Evolutionary conservation across 345 rosid species (phyloP).

Genomic region (Cochlearia excelsa): DNA sequence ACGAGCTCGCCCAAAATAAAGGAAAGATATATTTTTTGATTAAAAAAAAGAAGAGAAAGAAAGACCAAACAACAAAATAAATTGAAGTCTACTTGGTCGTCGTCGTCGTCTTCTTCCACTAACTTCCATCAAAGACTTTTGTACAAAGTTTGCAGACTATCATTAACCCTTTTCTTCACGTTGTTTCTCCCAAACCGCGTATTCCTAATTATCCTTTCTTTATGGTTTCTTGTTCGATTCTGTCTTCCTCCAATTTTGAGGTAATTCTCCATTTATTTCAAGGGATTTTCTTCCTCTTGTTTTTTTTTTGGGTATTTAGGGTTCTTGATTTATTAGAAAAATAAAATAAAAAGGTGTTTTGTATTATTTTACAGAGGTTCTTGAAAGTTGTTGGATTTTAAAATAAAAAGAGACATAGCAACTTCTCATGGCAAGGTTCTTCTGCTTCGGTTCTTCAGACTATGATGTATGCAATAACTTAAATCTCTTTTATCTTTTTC

Average conservation of each 20-base stretch:
- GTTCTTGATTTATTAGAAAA: slow-evolving; percentile 14
- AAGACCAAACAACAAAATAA: neutral
- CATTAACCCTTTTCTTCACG: slow-evolving; percentile 37
- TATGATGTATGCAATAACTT: slow-evolving; percentile 30
- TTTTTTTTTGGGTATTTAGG: neutral
- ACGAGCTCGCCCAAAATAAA: neutral
- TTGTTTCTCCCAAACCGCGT: slow-evolving; percentile 26
- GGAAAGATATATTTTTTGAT: slow-evolving; percentile 24
- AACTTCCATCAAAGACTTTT: slow-evolving; percentile 35
- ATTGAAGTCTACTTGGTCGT: slow-evolving; percentile 37
- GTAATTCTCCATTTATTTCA: slow-evolving; percentile 21
- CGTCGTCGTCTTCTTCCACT: slow-evolving; percentile 30
- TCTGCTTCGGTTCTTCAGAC: slow-evolving; percentile 41
- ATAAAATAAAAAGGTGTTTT: neutral
- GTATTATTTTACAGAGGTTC: too few species aligned
- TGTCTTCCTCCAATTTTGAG: slow-evolving; percentile 32
- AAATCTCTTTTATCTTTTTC: slow-evolving; percentile 1
- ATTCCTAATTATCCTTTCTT: slow-evolving; percentile 25
- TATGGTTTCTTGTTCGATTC: slow-evolving; percentile 17
- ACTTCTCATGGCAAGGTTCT: slow-evolving; percentile 30
- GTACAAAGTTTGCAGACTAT: slow-evolving; percentile 20
- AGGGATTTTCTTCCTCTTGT: neutral
- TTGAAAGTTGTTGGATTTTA: slow-evolving; percentile 10
- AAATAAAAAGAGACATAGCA: slow-evolving; percentile 15
- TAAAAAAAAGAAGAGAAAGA: neutral